Evolutionary conservation across 2,329 filamentous ascomycete genomes (phyloP), one percentile per base, ranked within the genome.

Genomic region (Eutypella sp.): DNA sequence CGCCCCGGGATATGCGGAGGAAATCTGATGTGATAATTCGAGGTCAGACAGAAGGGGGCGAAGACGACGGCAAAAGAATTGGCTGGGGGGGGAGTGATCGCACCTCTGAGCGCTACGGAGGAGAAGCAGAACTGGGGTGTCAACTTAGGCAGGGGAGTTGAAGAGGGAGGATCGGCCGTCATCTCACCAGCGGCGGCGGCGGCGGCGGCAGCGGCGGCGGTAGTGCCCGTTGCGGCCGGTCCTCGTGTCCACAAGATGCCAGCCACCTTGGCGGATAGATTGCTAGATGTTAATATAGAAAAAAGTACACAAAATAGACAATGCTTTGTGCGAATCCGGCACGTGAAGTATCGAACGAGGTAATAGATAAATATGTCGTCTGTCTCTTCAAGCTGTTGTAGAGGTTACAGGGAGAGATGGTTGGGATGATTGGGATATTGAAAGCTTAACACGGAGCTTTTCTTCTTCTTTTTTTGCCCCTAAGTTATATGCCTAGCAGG

Each of bases 101-200:
- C 65, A 88, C 87, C 86, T 81, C 80, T 74, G 40, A 91, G 69
- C 16, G 80, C 75, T 40, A 77, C 74, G 44, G 83, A 82, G 11
- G 84, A 84, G 65, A 90, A 91, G 67, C 87, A 93, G 60, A 90
- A 88, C 63, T 87, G 84, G 38, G 84, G 86, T 48, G 79, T 86
- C 51, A 90, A 69, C 24, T 59, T 64, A 43, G 82, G 82, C 46
- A 65, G 62, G 10, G 58, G 47, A 39, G 19, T 19, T 23, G 36
- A 2, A 19, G 36, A 33, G n/a, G 70, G 65, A 34, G 69, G 66
- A 48, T 70, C 65, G 38, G 69, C 67, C 76, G 78, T 79, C 54
- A 60, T 73, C 56, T 65, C 61, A 55, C 47, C 49, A 50, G 48
- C 42, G 27, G 40, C 40, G 59, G 65, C 65, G 59, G 40, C 40